Conservation (phyloP, 148 eudicot species). For the Simmondsia chinensis region DNA sequence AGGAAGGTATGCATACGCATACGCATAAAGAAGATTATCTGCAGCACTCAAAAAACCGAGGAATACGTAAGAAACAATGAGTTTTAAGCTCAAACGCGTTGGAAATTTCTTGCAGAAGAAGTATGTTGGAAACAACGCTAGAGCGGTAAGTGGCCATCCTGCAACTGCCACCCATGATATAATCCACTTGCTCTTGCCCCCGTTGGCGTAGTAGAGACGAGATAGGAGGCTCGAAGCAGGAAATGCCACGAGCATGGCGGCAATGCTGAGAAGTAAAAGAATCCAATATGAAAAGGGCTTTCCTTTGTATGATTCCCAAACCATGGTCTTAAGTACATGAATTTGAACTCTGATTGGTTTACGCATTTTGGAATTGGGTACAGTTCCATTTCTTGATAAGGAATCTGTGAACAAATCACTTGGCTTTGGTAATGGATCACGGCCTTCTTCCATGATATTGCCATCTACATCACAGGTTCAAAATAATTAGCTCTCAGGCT, state of each 20-base stretch:
- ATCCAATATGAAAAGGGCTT: constrained; percentile 66
- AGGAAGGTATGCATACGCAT: constrained; percentile 85
- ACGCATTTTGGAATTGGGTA: too few relatives aligned
- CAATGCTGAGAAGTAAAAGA: constrained; percentile 39
- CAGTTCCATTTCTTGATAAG: too few relatives aligned
- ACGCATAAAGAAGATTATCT: constrained; percentile 74
- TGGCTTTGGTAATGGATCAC: too few relatives aligned
- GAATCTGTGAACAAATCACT: too few relatives aligned
- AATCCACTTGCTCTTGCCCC: constrained; percentile 80
- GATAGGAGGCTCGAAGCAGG: constrained; percentile 77
- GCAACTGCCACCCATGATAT: constrained; percentile 73
- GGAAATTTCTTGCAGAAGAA: constrained; percentile 33
- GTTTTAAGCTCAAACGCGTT: constrained; percentile 41
- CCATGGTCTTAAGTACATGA: constrained; percentile 11
- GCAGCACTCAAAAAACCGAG: constrained; percentile 69
- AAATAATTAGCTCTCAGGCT: too few relatives aligned
- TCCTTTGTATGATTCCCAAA: constrained; percentile 29
- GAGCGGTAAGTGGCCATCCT: constrained; percentile 67
- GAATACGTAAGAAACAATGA: constrained; percentile 31
- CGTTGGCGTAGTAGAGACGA: constrained; percentile 58
- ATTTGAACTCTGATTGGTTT: constrained; percentile 20
- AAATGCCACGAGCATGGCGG: constrained; percentile 65
- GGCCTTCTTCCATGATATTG: too few relatives aligned
- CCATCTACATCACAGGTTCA: too few relatives aligned
- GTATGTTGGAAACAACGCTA: constrained; percentile 43